phyloP scores from a whole-genome alignment of 192 early-diverging fungal species.

The Mycoemilia scoparia region DNA sequence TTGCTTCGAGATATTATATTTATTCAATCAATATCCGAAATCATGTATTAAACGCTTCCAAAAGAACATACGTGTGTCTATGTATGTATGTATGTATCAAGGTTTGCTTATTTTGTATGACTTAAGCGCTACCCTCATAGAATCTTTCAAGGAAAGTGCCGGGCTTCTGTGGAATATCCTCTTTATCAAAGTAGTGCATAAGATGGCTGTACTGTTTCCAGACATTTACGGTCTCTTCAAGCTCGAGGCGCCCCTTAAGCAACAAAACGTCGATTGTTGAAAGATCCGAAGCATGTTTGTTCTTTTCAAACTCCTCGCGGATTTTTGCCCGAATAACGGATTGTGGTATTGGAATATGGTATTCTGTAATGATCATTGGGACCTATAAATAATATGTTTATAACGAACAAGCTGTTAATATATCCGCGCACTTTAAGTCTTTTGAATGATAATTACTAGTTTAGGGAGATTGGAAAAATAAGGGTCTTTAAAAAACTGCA shows the following conservation, averaged over 20 bases:
- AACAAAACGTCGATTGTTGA: constrained; percentile 64
- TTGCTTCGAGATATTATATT: too few relatives aligned
- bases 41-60: too few relatives aligned
- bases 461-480: too few relatives aligned
- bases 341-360: constrained; percentile 56
- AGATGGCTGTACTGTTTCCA: constrained; percentile 87
- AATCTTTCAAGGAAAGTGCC: constrained; percentile 63
- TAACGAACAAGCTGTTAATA: background rate
- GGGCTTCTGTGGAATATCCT: constrained; percentile 49
- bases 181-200: constrained; percentile 69
- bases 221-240: constrained; percentile 74
- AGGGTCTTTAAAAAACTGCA: too few relatives aligned
- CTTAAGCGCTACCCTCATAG: constrained; percentile 36
- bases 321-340: constrained; percentile 61
- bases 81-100: too few relatives aligned
- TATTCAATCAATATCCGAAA: too few relatives aligned
- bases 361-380: constrained; percentile 51
- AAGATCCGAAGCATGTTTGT: constrained; percentile 58
- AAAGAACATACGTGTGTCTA: too few relatives aligned
- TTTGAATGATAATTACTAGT: constrained; percentile 29
- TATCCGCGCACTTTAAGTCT: background rate
- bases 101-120: too few relatives aligned
- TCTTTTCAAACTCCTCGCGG: constrained; percentile 74
- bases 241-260: constrained; percentile 74
- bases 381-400: too few relatives aligned